phyloP scores from a whole-genome alignment of 345 rosid genomes.

The Lepidium sativum region DNA sequence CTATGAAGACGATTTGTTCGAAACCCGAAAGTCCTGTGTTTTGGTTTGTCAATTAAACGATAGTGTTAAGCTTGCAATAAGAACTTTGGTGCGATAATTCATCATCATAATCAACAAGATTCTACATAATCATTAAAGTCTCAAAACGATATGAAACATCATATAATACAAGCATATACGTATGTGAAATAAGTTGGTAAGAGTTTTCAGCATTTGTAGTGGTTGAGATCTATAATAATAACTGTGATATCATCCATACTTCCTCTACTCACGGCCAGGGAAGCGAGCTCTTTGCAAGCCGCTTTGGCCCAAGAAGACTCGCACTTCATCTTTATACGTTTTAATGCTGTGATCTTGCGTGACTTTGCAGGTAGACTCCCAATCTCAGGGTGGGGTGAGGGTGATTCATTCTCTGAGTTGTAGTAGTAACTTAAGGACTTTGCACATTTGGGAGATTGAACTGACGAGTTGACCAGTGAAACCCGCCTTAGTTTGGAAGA shows the following conservation, averaged over 20 bases:
- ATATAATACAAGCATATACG: background rate
- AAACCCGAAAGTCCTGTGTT: background rate
- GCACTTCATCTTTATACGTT: constrained; percentile 28
- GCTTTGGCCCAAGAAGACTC: constrained; percentile 31
- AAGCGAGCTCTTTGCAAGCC: constrained; percentile 66
- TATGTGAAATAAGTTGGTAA: background rate
- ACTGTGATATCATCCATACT: constrained; percentile 74
- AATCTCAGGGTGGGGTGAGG: constrained; percentile 23
- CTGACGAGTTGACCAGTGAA: constrained; percentile 39
- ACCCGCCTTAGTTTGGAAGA: constrained; percentile 52
- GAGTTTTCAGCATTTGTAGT: constrained; percentile 32
- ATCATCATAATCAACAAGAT: too few relatives aligned
- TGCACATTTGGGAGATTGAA: constrained; percentile 32
- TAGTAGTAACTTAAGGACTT: constrained; percentile 9
- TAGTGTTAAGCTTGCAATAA: background rate
- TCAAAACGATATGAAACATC: constrained; percentile 1
- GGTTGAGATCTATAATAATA: constrained; percentile 53
- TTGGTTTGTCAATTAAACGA: background rate
- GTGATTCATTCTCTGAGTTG: constrained; percentile 31
- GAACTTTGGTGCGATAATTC: background rate
- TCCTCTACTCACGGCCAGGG: constrained; percentile 57
- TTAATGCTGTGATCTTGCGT: constrained; percentile 39
- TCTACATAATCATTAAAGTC: too few relatives aligned
- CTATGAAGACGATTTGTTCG: background rate
- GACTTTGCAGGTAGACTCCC: constrained; percentile 51